Percentiles rank a stretch among this genome's conserved stretches.
Conservation (phyloP, 1,284 basidiomycete genomes). For the Apiotrichum gamsii region DNA sequence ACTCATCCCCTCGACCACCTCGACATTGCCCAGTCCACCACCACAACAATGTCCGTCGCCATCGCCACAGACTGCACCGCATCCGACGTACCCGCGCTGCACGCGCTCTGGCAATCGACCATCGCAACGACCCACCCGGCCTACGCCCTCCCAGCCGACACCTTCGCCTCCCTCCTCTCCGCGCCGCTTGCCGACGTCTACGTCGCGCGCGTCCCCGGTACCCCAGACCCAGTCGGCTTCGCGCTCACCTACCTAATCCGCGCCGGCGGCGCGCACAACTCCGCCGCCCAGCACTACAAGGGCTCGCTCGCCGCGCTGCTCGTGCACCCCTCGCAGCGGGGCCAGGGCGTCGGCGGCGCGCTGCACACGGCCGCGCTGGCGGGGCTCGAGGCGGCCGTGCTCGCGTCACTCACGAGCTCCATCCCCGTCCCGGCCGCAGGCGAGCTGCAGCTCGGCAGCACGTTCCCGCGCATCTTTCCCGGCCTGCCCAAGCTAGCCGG, state of each 20-base stretch:
- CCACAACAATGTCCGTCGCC: no score
- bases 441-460: slow-evolving; percentile 21
- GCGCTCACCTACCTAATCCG: slow-evolving; percentile 17
- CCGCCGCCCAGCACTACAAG: slow-evolving; percentile 13
- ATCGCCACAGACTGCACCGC: no score
- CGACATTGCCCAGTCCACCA: no score
- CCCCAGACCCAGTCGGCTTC: slow-evolving; percentile 9
- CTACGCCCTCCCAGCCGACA: slow-evolving; percentile 12
- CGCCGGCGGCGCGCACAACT: neutral
- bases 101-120: no score
- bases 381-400: slow-evolving; percentile 7
- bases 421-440: slow-evolving; percentile 3
- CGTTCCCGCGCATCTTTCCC: slow-evolving; percentile 26
- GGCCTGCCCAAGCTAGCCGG: slow-evolving; percentile 16
- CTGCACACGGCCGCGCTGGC: slow-evolving; percentile 15
- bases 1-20: no score
- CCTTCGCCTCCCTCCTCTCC: slow-evolving; percentile 13
- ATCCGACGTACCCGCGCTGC: no score
- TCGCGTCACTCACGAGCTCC: slow-evolving; percentile 3
- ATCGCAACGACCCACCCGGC: no score
- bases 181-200: slow-evolving; percentile 7
- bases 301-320: slow-evolving; percentile 15
- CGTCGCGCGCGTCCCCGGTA: slow-evolving; percentile 1
- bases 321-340: slow-evolving; percentile 11
- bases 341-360: slow-evolving; percentile 15